Evolutionary conservation across 257 asterid genomes (phyloP).

Genomic region (Forsythia viridissima): DNA sequence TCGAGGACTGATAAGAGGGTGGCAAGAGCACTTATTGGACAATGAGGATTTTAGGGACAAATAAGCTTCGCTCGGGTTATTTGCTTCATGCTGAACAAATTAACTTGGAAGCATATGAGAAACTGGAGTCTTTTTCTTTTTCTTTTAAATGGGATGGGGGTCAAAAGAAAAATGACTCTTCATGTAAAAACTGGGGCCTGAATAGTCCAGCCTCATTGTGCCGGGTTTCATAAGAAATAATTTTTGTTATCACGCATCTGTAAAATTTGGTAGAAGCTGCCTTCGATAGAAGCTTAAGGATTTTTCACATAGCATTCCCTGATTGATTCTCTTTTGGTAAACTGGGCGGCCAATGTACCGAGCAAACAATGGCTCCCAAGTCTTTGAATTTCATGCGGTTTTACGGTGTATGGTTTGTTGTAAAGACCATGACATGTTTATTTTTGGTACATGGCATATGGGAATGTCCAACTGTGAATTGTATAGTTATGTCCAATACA

Average conservation of each 20-base stretch:
- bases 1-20: not conserved
- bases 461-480: too few species aligned
- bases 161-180: not conserved
- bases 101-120: not conserved
- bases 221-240: too few species aligned
- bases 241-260: not conserved
- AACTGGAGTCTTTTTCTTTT: not conserved
- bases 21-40: not conserved
- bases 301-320: too few species aligned
- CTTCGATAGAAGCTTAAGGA: too few species aligned
- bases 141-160: not conserved
- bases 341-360: too few species aligned
- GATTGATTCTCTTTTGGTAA: too few species aligned
- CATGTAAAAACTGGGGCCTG: not conserved
- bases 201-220: not conserved
- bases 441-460: too few species aligned
- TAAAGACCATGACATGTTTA: too few species aligned
- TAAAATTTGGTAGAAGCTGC: not conserved
- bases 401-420: too few species aligned
- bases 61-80: not conserved
- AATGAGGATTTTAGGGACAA: not conserved
- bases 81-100: constrained; percentile 8
- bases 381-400: too few species aligned
- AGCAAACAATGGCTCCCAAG: too few species aligned
- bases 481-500: too few species aligned